phyloP scores from a whole-genome alignment of 2,329 filamentous ascomycete species.

The Fusarium floridanum region DNA sequence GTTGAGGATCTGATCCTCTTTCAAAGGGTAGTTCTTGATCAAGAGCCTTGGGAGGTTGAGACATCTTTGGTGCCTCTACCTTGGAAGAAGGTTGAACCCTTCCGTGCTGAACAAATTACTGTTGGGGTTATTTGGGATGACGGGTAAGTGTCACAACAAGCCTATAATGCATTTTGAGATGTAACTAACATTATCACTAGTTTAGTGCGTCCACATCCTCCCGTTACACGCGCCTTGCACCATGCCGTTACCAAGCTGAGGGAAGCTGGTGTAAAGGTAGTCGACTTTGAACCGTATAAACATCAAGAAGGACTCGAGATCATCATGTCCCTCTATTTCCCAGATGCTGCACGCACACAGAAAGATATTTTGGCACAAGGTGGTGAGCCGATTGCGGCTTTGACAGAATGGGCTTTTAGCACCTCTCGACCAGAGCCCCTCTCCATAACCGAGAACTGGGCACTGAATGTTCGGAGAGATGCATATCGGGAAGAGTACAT shows the following conservation, averaged over 20 bases:
- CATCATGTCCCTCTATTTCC: slow-evolving; percentile 39
- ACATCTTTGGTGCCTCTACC: slow-evolving; percentile 55
- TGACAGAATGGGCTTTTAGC: slow-evolving; percentile 44
- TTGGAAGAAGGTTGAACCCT: slow-evolving; percentile 50
- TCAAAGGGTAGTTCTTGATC: slow-evolving; percentile 52
- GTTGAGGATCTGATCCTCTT: slow-evolving; percentile 53
- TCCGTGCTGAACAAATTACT: slow-evolving; percentile 2
- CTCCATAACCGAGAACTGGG: slow-evolving; percentile 37
- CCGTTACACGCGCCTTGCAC: slow-evolving; percentile 38
- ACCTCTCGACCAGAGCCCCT: slow-evolving; percentile 4
- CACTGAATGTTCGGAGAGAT: slow-evolving; percentile 37
- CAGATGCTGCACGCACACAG: slow-evolving; percentile 34
- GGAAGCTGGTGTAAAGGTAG: slow-evolving; percentile 37
- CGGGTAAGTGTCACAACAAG: background rate
- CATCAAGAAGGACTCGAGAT: slow-evolving; percentile 39
- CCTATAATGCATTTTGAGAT: too few relatives aligned
- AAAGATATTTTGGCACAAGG: slow-evolving; percentile 30
- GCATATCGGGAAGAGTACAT: slow-evolving; percentile 18
- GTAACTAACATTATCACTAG: background rate
- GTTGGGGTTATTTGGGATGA: slow-evolving; percentile 1
- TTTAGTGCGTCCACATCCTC: slow-evolving; percentile 41
- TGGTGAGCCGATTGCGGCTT: slow-evolving; percentile 40
- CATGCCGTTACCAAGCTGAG: slow-evolving; percentile 32
- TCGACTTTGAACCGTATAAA: slow-evolving; percentile 41
- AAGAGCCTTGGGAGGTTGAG: slow-evolving; percentile 58